Evolutionary conservation across 2,329 filamentous ascomycete species (phyloP).

Genomic region (Pseudovirgaria hyperparasitica): DNA sequence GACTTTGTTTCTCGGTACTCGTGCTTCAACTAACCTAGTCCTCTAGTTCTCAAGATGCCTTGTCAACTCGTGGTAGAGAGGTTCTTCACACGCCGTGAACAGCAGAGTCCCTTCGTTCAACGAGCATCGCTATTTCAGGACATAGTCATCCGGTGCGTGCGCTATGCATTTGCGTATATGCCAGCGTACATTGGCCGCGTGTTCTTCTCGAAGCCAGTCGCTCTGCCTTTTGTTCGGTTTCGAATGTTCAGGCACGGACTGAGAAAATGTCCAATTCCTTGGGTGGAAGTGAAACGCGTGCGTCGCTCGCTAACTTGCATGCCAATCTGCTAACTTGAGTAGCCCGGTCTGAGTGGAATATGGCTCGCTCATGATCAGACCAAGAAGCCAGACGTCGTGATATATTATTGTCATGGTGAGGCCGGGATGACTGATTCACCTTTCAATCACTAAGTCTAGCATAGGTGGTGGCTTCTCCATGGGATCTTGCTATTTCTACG

Average conservation of each 20-base stretch:
- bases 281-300: conserved; percentile 46
- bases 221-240: conserved; percentile 61
- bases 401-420: conserved; percentile 71
- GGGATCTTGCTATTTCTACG: conserved; percentile 72
- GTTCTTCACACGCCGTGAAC: conserved; percentile 32
- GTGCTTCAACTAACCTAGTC: conserved; percentile 17
- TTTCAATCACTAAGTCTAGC: conserved; percentile 8
- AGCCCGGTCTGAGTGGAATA: conserved; percentile 47
- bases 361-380: conserved; percentile 55
- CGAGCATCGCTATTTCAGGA: conserved; percentile 64
- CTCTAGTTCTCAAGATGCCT: conserved; percentile 46
- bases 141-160: conserved; percentile 61
- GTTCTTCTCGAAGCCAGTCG: conserved; percentile 65
- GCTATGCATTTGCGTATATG: conserved; percentile 63
- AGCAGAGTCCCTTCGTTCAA: conserved; percentile 51
- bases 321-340: conserved; percentile 5
- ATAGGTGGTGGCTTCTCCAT: conserved; percentile 69
- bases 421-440: neutral
- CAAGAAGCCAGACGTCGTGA: conserved; percentile 56
- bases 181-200: conserved; percentile 56
- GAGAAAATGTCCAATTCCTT: conserved; percentile 47
- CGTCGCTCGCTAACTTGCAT: conserved; percentile 9
- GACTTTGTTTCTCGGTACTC: neutral
- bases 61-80: conserved; percentile 45
- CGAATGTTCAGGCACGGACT: conserved; percentile 64